These are phyloP conservation scores for Nemophila menziesii DNA, from an alignment of 257 asterid genomes.

Conservation along the genomic window DNA sequence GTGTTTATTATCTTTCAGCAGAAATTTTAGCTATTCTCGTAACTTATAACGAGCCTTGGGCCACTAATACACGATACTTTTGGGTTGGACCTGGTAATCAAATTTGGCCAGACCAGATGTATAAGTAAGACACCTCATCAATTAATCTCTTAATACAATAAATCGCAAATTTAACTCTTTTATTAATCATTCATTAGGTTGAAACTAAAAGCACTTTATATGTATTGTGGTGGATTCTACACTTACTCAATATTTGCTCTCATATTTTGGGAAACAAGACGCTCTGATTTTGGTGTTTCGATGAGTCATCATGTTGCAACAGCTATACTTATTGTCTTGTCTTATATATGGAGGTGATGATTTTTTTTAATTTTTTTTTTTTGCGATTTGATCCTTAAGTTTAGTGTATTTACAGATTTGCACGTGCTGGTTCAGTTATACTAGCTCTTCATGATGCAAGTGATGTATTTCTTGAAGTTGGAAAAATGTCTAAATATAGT, in stretches of 20 bases:
- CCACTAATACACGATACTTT: slow-evolving; percentile 53
- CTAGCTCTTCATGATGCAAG: slow-evolving; percentile 93
- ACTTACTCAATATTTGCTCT: slow-evolving; percentile 84
- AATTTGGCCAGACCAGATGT: slow-evolving; percentile 80
- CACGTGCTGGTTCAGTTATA: slow-evolving; percentile 69
- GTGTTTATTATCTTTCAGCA: slow-evolving; percentile 77
- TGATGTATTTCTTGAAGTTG: slow-evolving; percentile 79
- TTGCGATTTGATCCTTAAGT: not conserved
- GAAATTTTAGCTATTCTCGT: slow-evolving; percentile 70
- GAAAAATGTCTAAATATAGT: slow-evolving; percentile 92
- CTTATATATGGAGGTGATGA: slow-evolving; percentile 65
- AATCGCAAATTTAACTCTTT: slow-evolving; percentile 6
- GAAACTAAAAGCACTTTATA: slow-evolving; percentile 75
- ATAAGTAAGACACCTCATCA: slow-evolving; percentile 40
- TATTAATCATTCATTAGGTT: slow-evolving; percentile 40
- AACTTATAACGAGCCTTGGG: slow-evolving; percentile 89
- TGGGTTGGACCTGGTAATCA: slow-evolving; percentile 89
- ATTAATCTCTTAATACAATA: too few species aligned
- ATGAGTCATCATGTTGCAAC: slow-evolving; percentile 86
- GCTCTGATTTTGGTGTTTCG: slow-evolving; percentile 91
- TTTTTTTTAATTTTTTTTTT: too few species aligned
- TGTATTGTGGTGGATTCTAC: slow-evolving; percentile 86
- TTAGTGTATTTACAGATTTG: slow-evolving; percentile 45
- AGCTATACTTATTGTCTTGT: slow-evolving; percentile 55
- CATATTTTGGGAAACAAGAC: slow-evolving; percentile 86